Percentiles rank a stretch among this genome's conserved stretches.
Evolutionary conservation across 257 asterid genomes (phyloP).

Genomic region (Linderniella brevidens): DNA sequence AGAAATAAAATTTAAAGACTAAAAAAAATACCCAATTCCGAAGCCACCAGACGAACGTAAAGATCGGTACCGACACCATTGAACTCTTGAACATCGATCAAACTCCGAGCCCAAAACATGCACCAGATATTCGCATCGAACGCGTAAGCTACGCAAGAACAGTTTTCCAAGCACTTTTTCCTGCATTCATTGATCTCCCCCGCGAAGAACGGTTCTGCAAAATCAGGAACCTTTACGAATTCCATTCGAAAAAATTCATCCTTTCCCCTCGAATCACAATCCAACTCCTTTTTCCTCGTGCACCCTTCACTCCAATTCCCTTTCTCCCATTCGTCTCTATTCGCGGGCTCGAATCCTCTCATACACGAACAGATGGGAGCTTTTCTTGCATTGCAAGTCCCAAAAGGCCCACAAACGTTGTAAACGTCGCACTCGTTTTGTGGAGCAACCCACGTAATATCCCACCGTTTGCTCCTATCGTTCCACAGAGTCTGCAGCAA

Average conservation of each 20-base stretch:
- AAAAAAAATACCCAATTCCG: constrained; percentile 25
- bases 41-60: constrained; percentile 17
- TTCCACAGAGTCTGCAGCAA: constrained; percentile 3
- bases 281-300: constrained; percentile 11
- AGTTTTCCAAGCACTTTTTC: constrained; percentile 15
- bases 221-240: constrained; percentile 15
- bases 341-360: constrained; percentile 20
- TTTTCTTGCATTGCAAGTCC: constrained; percentile 14
- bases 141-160: constrained; percentile 35
- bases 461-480: constrained; percentile 8
- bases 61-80: constrained; percentile 16
- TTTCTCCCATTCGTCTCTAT: constrained; percentile 14
- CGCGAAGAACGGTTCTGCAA: constrained; percentile 2
- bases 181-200: constrained; percentile 11
- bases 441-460: background rate
- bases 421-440: constrained; percentile 16
- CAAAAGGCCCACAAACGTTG: constrained; percentile 23
- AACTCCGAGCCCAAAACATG: constrained; percentile 23
- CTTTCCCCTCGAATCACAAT: constrained; percentile 6
- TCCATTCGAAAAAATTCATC: constrained; percentile 15
- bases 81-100: constrained; percentile 24
- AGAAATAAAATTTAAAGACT: no score
- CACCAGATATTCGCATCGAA: constrained; percentile 21
- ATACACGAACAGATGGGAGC: constrained; percentile 20
- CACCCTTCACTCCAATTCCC: constrained; percentile 28